Evolutionary conservation across 148 eudicot genomes (phyloP).

Genomic region (Cornus controversa): DNA sequence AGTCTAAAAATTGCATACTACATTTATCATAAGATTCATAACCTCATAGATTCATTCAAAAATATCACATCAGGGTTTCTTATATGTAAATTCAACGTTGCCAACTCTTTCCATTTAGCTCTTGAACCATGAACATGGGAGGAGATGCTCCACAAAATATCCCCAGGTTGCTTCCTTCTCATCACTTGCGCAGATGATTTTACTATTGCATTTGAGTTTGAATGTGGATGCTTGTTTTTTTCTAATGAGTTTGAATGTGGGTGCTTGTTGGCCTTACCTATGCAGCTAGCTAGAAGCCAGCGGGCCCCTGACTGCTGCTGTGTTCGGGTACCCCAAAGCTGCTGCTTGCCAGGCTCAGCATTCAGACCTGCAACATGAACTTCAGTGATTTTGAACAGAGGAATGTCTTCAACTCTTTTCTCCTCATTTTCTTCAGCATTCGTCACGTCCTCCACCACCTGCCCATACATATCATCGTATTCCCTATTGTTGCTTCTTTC

Average conservation of each 20-base stretch:
- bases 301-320: constrained; percentile 56
- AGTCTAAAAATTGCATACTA: background rate
- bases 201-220: constrained; percentile 36
- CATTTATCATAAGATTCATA: background rate
- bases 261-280: constrained; percentile 34
- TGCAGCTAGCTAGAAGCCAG: constrained; percentile 63
- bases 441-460: too few relatives aligned
- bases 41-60: background rate
- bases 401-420: background rate
- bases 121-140: constrained; percentile 15
- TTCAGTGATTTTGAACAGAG: constrained; percentile 36
- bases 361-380: constrained; percentile 52
- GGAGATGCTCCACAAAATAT: constrained; percentile 59
- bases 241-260: constrained; percentile 33
- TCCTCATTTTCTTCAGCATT: background rate
- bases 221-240: constrained; percentile 22
- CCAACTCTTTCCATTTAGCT: constrained; percentile 22
- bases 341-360: constrained; percentile 23
- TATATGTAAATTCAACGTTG: constrained; percentile 23
- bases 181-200: constrained; percentile 20
- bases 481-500: too few relatives aligned
- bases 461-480: too few relatives aligned
- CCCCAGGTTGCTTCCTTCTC: constrained; percentile 25
- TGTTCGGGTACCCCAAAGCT: constrained; percentile 36
- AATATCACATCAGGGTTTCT: constrained; percentile 62